phyloP scores from a whole-genome alignment of 1,139 yeast species.

The Kodamaea suecica region DNA sequence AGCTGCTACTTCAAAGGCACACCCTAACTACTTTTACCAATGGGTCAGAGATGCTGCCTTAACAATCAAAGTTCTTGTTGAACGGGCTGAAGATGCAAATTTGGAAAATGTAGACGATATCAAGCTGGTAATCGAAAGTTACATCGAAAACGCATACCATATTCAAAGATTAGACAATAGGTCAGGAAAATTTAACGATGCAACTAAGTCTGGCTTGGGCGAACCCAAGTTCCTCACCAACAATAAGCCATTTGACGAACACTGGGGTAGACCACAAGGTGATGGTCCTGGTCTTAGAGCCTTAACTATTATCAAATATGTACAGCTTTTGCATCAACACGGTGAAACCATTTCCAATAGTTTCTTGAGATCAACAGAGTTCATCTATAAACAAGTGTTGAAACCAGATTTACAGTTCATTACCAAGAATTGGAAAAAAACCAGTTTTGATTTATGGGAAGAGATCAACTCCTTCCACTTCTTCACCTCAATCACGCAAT shows the following conservation, averaged over 20 bases:
- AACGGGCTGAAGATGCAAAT: slow-evolving; percentile 42
- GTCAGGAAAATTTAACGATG: slow-evolving; percentile 59
- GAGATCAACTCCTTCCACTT: slow-evolving; percentile 74
- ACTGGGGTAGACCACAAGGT: slow-evolving; percentile 95
- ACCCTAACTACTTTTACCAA: slow-evolving; percentile 81
- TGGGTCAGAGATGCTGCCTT: slow-evolving; percentile 93
- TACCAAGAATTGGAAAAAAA: slow-evolving; percentile 55
- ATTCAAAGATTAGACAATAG: slow-evolving; percentile 67
- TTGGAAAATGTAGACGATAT: slow-evolving; percentile 24
- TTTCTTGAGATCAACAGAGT: slow-evolving; percentile 23
- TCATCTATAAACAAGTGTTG: slow-evolving; percentile 51
- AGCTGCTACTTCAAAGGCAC: slow-evolving; percentile 71
- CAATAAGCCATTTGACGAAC: slow-evolving; percentile 54
- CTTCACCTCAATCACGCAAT: slow-evolving; percentile 73
- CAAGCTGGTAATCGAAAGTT: slow-evolving; percentile 48
- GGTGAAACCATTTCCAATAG: slow-evolving; percentile 23
- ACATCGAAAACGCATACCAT: slow-evolving; percentile 53
- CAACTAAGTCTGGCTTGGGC: slow-evolving; percentile 58
- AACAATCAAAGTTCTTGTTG: slow-evolving; percentile 64
- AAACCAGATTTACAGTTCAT: slow-evolving; percentile 73
- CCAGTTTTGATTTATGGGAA: slow-evolving; percentile 92
- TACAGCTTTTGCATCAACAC: slow-evolving; percentile 39
- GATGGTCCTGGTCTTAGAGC: slow-evolving; percentile 91
- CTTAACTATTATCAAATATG: slow-evolving; percentile 58
- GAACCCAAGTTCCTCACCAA: slow-evolving; percentile 83